Evolutionary conservation across 192 early-diverging fungal genomes (phyloP).

Genomic region (Spizellomyces sp.): DNA sequence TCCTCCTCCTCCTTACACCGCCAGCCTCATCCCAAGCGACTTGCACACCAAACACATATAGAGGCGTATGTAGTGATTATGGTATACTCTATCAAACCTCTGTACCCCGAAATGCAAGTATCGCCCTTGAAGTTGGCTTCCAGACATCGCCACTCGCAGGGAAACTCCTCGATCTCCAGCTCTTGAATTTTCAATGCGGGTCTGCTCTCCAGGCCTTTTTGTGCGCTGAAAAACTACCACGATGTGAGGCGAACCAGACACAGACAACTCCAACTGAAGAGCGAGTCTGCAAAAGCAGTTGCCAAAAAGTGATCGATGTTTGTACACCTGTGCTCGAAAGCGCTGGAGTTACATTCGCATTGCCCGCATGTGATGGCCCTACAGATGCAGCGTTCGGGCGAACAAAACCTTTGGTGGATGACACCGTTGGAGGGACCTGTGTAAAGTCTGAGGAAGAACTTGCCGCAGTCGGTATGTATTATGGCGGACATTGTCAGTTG

Average conservation of each 20-base stretch:
- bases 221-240: conserved; percentile 9
- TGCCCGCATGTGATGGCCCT: conserved; percentile 18
- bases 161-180: neutral
- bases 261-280: neutral
- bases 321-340: conserved; percentile 7
- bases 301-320: neutral
- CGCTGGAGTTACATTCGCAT: neutral
- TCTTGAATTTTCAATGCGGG: conserved; percentile 11
- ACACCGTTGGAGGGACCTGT: neutral
- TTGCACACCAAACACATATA: neutral
- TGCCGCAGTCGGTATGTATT: neutral
- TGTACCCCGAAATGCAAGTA: neutral
- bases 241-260: neutral
- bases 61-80: neutral
- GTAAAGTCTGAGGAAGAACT: conserved; percentile 1
- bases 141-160: neutral
- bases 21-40: neutral
- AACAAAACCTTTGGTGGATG: conserved; percentile 11
- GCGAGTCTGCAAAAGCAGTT: conserved; percentile 18
- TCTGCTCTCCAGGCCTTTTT: conserved; percentile 5
- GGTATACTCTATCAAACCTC: neutral
- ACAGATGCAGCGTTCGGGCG: conserved; percentile 5
- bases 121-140: neutral
- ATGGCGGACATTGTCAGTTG: neutral
- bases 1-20: neutral